Conservation (phyloP, 1,139 yeast species). For the Candida tropicalis region DNA sequence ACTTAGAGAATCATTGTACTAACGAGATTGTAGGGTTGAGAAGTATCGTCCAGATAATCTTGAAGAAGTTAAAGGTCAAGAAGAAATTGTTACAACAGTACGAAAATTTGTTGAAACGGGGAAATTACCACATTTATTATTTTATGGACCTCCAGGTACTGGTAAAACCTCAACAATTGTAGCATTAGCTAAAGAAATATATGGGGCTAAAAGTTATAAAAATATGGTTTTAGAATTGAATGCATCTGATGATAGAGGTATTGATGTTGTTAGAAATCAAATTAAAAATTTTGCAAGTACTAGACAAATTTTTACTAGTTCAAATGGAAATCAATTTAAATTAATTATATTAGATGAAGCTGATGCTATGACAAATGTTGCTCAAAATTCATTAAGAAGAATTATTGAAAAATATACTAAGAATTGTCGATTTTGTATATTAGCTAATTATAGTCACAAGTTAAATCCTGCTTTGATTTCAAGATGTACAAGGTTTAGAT, state of each 20-base stretch:
- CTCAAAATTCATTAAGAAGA: slow-evolving; percentile 89
- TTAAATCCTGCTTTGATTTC: slow-evolving; percentile 92
- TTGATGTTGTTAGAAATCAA: slow-evolving; percentile 82
- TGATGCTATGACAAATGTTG: slow-evolving; percentile 97
- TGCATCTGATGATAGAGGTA: slow-evolving; percentile 86
- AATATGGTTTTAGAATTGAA: slow-evolving; percentile 91
- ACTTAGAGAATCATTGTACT: no score
- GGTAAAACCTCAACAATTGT: slow-evolving; percentile 95
- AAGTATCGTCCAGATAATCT: slow-evolving; percentile 87
- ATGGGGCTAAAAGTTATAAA: slow-evolving; percentile 73
- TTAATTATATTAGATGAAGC: slow-evolving; percentile 95
- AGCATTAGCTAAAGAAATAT: slow-evolving; percentile 89
- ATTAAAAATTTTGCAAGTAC: slow-evolving; percentile 87
- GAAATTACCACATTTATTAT: slow-evolving; percentile 81
- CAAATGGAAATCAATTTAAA: slow-evolving; percentile 67
- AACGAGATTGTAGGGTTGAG: no score
- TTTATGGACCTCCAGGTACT: slow-evolving; percentile 98
- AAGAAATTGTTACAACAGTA: slow-evolving; percentile 79
- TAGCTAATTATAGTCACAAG: slow-evolving; percentile 96
- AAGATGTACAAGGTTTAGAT: slow-evolving; percentile 93
- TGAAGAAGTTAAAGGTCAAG: slow-evolving; percentile 90
- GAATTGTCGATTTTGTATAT: slow-evolving; percentile 92
- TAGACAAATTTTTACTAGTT: slow-evolving; percentile 71
- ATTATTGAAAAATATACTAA: slow-evolving; percentile 92
- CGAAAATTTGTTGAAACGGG: slow-evolving; percentile 84